Base-by-base conservation (phyloP, 2,329 filamentous ascomycete species). In the Stromatinia cepivora region DNA sequence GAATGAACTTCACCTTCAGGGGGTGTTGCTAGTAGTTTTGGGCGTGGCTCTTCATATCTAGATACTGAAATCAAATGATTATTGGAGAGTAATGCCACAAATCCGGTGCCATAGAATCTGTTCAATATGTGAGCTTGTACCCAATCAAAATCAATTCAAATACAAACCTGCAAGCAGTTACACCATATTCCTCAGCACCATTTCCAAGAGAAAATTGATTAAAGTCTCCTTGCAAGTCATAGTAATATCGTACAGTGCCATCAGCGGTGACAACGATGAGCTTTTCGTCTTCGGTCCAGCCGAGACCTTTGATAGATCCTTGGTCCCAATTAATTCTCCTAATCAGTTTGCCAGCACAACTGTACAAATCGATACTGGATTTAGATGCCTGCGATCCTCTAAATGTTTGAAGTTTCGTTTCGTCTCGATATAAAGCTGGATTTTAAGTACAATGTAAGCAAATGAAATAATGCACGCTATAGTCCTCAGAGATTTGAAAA, bases 261-360 rank as follows among this genome's bases (percentile, higher is more conserved):
- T 99, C 94, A 66, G 91, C 87, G 13, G 93, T 92, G 65, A 98
- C 89, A 0, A 97, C 91, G 5, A 99, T 83, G 59, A 99, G 85
- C 78, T 92, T 91, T 83, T 99, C 95, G 73, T 97, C 93, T 77
- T 97, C 94, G 28, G 94, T 97, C 95, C 95, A 99, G 46, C 95
- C 95, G 28, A 99, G 85, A 2, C 92, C 93, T 79, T 90, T 91
- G 77, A 99, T 92, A 4, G 89, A 84, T 58, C 92, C 92, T 81
- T 94, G 92, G 76, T 98, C 94, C 94, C 94, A 98, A 79, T 91
- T 87, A 73, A 97, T 93, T 78, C 88, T 88, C 76, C 90, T 90
- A 72, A 99, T 90, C 70, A 93, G 87, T 82, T 93, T 95, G 67
- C 95, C 95, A 15, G 95, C 90, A 79, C 91, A 94, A 78, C 92